Base-by-base conservation (phyloP, 495 filamentous ascomycete species). In the Ascobolus immersus region DNA sequence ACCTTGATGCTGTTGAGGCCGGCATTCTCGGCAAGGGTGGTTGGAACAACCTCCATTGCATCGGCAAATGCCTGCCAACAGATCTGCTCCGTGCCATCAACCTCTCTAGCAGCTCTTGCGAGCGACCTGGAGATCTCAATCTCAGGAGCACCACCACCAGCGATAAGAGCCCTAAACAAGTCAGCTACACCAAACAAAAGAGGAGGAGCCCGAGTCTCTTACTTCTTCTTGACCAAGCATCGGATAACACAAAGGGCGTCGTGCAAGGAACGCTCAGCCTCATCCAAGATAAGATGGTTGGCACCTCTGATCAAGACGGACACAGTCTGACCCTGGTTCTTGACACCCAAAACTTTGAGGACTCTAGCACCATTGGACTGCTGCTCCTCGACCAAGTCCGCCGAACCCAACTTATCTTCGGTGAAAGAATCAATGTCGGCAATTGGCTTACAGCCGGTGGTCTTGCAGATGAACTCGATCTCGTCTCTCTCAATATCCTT, bases 11-110 rank as follows among this genome's bases (percentile, higher is more conserved):
- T 77, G 61, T 93, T 94, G 36, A 96, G 62, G 21, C 86, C 86
- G 1, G 86, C 86, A 44, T 96, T 96, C 60, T 96, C 86, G 2
- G 86, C 86, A 28, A 96, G 65, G 2, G 86, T 96, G 15, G 82
- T 92, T 11, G 86, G 86, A 37, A 94, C 80, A 5, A 96, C 78
- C 58, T 96, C 86, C 63, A 96, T 74, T 18, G 86, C 86, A 41
- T 94, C 89, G 6, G 86, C 86, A 42, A 96, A 96, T 7, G 81
- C 84, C 53, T 91, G 92, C 75, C 77, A 96, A 64, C 86, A 96
- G 47, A 96, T 92, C 20, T 78, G 68, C 50, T 96, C 86, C 13
- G 86, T 93, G 33, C 89, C 89, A 0, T 67, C 69, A 21, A 91
- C 64, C 28, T 66, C 66, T 44, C 78, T 73, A n/a, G 81, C 67